Base-by-base conservation (phyloP, 257 asterid species). In the Rehmannia glutinosa region DNA sequence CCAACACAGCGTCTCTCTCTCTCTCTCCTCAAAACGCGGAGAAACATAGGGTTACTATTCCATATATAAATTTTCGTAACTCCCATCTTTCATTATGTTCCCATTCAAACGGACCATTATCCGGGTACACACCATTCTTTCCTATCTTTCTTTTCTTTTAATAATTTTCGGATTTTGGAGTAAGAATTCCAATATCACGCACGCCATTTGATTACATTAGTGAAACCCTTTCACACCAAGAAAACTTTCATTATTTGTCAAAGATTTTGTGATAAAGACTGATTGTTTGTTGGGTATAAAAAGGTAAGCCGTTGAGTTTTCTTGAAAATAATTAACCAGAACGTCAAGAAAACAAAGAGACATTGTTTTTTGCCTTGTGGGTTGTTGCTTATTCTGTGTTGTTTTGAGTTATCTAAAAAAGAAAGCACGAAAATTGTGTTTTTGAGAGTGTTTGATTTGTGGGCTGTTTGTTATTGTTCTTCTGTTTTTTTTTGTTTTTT, bases 31-130 rank as follows among this genome's bases (percentile, higher is more conserved):
- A 52, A 70, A 72, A 60, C 78, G 75, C 81, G 85, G 74, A 70
- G 77, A 71, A 67, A 23, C 73, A 61, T 32, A 7, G 10, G 62
- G 30, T 62, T 17, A n/a, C n/a, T n/a, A n/a, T 10, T 68, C 59
- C 58, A 53, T 51, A 45, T 77, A 75, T 35, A 45, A 55, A 33
- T 32, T 51, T 23, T 36, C 45, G 49, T 60, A 62, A 47, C 80
- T 49, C 76, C 62, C 75, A 58, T 46, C 77, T 73, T 63, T 45
- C 75, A 64, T 74, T 68, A 79, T 81, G 82, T 51, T 80, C 79
- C 55, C 64, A 32, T 74, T 73, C 79, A 54, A 71, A 69, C 63
- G 13, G 51, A 52, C 75, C 66, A 61, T 17, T 64, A 41, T 66
- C 64, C 78, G 62, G 87, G 83, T 78, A 71, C 21, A n/a, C n/a